A percentile compares a stretch with the other conserved stretches of the same genome.
phyloP scores from a whole-genome alignment of 192 early-diverging fungal genomes.

The Gigaspora rosea region DNA sequence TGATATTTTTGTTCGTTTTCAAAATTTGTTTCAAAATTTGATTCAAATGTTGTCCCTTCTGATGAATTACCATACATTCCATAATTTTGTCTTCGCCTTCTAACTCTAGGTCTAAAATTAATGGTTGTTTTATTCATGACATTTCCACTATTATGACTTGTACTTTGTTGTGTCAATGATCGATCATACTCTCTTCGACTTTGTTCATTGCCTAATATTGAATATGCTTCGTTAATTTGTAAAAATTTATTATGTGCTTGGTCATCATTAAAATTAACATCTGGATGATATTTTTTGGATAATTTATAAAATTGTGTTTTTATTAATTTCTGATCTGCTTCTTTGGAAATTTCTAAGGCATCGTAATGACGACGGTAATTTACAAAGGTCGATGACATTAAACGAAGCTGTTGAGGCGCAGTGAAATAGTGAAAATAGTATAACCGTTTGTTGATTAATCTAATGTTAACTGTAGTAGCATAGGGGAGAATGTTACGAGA shows the following conservation, averaged over 20 bases:
- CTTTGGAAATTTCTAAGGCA: conserved; percentile 38
- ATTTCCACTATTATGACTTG: not conserved
- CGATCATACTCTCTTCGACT: conserved; percentile 79
- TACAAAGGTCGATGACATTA: not conserved
- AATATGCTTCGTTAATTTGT: conserved; percentile 86
- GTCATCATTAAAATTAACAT: conserved; percentile 69
- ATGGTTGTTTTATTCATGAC: not conserved
- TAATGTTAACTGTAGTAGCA: too few species aligned
- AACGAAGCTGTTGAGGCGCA: not conserved
- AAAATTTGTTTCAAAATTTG: conserved; percentile 8
- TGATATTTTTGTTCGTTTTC: not conserved
- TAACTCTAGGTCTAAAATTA: not conserved
- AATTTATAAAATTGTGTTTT: conserved; percentile 73
- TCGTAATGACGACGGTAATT: conserved; percentile 45
- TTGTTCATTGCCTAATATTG: conserved; percentile 67
- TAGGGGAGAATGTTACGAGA: too few species aligned
- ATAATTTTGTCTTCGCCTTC: not conserved
- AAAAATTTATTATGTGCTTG: conserved; percentile 72
- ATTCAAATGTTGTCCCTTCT: not conserved
- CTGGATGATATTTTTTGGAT: conserved; percentile 83
- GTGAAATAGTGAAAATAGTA: too few species aligned
- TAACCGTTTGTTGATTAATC: too few species aligned
- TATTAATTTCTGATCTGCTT: conserved; percentile 58
- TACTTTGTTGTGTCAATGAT: not conserved
- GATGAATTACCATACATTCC: not conserved